Evolutionary conservation across 108 stramenopile genomes (phyloP).

Genomic region (Bacterosira constricta): DNA sequence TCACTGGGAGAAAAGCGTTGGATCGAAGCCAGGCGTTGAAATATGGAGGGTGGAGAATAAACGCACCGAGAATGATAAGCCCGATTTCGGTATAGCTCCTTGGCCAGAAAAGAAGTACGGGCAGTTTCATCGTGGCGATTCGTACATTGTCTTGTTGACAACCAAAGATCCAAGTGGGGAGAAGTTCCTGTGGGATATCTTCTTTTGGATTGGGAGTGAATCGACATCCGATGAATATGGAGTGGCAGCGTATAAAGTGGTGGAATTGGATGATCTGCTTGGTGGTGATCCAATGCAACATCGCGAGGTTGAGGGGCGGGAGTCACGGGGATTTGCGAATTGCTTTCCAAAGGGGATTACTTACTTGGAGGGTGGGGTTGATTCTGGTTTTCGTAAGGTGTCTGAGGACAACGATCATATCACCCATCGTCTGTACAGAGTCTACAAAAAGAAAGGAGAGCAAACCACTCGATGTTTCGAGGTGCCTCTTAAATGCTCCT

Average conservation of each 20-base stretch:
- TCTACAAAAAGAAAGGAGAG: slow-evolving; percentile 57
- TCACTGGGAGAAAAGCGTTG: slow-evolving; percentile 59
- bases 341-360: slow-evolving; percentile 61
- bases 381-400: slow-evolving; percentile 86
- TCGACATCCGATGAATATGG: slow-evolving; percentile 91
- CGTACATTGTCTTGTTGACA: slow-evolving; percentile 83
- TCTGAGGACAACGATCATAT: slow-evolving; percentile 56
- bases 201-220: slow-evolving; percentile 89
- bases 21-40: slow-evolving; percentile 54
- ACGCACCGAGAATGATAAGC: slow-evolving; percentile 44
- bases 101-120: slow-evolving; percentile 68
- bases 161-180: slow-evolving; percentile 27
- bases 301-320: slow-evolving; percentile 86
- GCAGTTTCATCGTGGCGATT: slow-evolving; percentile 86
- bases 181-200: slow-evolving; percentile 64
- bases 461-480: slow-evolving; percentile 68
- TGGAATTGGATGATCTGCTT: slow-evolving; percentile 89
- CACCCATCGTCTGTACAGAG: slow-evolving; percentile 56
- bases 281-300: slow-evolving; percentile 89
- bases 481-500: slow-evolving; percentile 55
- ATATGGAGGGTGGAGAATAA: slow-evolving; percentile 90
- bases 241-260: slow-evolving; percentile 91
- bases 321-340: slow-evolving; percentile 67
- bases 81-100: slow-evolving; percentile 55
- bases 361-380: slow-evolving; percentile 89